These are phyloP conservation scores for Wallacemonas sp. DNA, from an alignment of 208 protist species.

Conservation along the genomic window DNA sequence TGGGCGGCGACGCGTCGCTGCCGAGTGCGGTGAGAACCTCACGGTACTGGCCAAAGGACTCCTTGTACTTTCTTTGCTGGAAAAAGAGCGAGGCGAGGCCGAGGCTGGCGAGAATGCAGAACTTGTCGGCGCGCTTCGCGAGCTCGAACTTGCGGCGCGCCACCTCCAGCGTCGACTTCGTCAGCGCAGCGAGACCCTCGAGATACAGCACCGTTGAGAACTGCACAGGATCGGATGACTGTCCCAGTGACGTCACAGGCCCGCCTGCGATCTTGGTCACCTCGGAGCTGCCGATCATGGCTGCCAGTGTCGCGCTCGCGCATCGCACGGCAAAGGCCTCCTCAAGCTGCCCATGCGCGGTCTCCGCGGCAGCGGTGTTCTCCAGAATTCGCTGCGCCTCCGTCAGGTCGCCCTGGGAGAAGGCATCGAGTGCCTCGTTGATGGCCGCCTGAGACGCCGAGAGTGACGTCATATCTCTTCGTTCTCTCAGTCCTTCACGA, in stretches of 20 bases:
- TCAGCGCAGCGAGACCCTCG: constrained; percentile 71
- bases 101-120: constrained; percentile 66
- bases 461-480: neutral
- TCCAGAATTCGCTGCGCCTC: constrained; percentile 52
- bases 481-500: neutral
- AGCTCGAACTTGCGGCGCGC: constrained; percentile 72
- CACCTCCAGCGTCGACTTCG: constrained; percentile 48
- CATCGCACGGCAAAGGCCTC: constrained; percentile 65
- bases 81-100: constrained; percentile 76
- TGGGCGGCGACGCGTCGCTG: constrained; percentile 45
- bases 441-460: constrained; percentile 23
- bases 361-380: constrained; percentile 24
- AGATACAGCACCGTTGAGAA: constrained; percentile 41
- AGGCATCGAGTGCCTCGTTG: constrained; percentile 51
- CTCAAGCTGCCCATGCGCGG: constrained; percentile 26
- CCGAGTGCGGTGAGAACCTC: constrained; percentile 66
- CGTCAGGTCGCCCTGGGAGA: constrained; percentile 52
- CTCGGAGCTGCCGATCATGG: constrained; percentile 68
- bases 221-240: neutral
- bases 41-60: constrained; percentile 74
- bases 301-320: constrained; percentile 70
- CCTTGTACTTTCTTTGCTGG: constrained; percentile 60
- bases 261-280: constrained; percentile 11
- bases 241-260: neutral
- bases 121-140: constrained; percentile 40